These are phyloP conservation scores for Dactylonectria macrodidyma DNA, from an alignment of 2,329 filamentous ascomycete genomes.

Conservation along the genomic window DNA sequence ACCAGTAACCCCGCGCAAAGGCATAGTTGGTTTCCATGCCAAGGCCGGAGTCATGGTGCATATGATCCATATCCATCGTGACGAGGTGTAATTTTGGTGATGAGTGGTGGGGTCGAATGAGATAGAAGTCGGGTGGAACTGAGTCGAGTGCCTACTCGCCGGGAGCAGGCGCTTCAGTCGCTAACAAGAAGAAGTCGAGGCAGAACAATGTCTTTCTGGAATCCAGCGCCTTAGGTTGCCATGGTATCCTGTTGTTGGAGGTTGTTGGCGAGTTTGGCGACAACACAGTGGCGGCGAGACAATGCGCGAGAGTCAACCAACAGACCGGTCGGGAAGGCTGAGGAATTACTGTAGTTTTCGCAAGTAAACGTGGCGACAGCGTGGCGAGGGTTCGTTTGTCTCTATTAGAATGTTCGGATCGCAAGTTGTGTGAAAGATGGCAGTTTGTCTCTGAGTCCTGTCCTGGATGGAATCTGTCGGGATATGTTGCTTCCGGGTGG, in stretches of 20 bases:
- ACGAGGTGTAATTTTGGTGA: slow-evolving; percentile 7
- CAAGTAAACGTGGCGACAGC: neutral
- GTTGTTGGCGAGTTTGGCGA: neutral
- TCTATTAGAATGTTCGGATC: neutral
- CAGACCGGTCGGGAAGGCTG: neutral
- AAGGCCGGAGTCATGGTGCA: slow-evolving; percentile 51
- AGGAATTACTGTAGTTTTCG: too few species aligned
- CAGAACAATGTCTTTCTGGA: neutral
- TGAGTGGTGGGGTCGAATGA: neutral
- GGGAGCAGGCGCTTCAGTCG: slow-evolving; percentile 4
- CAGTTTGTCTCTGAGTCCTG: neutral
- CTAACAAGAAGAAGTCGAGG: neutral
- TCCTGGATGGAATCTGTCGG: neutral
- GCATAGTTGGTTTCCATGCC: slow-evolving; percentile 62
- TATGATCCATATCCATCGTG: slow-evolving; percentile 53
- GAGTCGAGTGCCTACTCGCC: slow-evolving; percentile 8
- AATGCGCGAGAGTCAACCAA: neutral
- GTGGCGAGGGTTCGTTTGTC: neutral
- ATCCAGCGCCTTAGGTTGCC: neutral
- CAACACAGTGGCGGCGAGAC: neutral
- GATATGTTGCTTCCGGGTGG: neutral
- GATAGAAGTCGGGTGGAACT: neutral
- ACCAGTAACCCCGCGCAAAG: slow-evolving; percentile 72
- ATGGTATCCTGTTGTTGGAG: neutral
- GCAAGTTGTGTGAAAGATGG: neutral